Percentiles rank a stretch among this genome's conserved stretches.
Evolutionary conservation across 495 filamentous ascomycete genomes (phyloP).

Genomic region (Aspergillus mulundensis): DNA sequence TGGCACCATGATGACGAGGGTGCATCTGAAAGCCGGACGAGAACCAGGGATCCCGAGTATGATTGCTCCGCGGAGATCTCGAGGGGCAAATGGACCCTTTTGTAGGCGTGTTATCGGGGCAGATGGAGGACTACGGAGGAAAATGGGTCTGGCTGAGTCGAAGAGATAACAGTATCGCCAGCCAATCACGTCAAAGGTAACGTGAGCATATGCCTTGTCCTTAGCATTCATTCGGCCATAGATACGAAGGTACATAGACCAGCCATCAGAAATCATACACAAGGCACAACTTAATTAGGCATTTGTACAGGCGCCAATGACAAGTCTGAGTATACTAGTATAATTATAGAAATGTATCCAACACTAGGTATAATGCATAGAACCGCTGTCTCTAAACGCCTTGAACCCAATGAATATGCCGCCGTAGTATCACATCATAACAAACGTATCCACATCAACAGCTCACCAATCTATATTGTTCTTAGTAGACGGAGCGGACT

Average conservation of each 20-base stretch:
- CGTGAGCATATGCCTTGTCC: neutral
- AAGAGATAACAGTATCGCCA: neutral
- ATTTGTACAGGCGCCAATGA: neutral
- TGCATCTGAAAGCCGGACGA: neutral
- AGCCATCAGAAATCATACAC: no score
- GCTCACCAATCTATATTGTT: conserved; percentile 67
- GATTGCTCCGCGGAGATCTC: conserved; percentile 7
- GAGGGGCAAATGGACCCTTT: neutral
- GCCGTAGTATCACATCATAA: conserved; percentile 8
- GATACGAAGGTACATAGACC: neutral
- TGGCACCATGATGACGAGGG: neutral
- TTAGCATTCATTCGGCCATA: neutral
- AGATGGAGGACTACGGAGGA: neutral
- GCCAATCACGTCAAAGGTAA: neutral
- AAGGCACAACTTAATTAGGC: neutral
- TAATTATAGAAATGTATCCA: neutral
- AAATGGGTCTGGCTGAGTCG: conserved; percentile 2
- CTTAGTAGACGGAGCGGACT: conserved; percentile 42
- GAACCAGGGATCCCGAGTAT: neutral
- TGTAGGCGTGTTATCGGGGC: conserved; percentile 1
- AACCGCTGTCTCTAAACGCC: neutral
- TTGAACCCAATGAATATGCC: neutral
- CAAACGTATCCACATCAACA: neutral
- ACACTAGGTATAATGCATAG: conserved; percentile 8
- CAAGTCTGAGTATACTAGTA: neutral